These are phyloP conservation scores for Emergomyces orientalis DNA, from an alignment of 2,329 filamentous ascomycete genomes.

Conservation along the genomic window DNA sequence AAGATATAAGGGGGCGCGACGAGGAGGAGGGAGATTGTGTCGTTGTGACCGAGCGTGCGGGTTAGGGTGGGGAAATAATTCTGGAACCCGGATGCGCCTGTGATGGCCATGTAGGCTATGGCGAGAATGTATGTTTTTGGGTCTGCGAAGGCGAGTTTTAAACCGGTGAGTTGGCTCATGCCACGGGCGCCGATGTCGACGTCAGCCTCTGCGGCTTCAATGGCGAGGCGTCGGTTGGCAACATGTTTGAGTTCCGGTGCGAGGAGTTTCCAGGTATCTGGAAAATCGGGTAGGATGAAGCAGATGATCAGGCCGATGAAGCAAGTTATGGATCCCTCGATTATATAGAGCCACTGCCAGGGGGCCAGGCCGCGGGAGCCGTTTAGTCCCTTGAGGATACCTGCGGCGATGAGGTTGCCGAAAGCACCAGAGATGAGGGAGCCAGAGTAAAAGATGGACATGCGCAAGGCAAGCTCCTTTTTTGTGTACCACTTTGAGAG, in stretches of 20 bases:
- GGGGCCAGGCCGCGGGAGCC: slow-evolving; percentile 28
- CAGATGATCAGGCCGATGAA: slow-evolving; percentile 27
- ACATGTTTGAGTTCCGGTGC: slow-evolving; percentile 39
- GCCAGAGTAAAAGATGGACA: slow-evolving; percentile 46
- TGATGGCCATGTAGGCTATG: slow-evolving; percentile 42
- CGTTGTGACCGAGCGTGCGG: slow-evolving; percentile 35
- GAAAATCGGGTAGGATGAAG: slow-evolving; percentile 34
- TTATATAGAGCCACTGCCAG: slow-evolving; percentile 36
- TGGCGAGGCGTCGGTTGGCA: slow-evolving; percentile 41
- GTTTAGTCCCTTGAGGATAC: slow-evolving; percentile 37
- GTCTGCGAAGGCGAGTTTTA: slow-evolving; percentile 45
- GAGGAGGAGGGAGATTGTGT: slow-evolving; percentile 43
- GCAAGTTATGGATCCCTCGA: slow-evolving; percentile 31
- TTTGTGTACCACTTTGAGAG: slow-evolving; percentile 47
- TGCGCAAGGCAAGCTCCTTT: slow-evolving; percentile 43
- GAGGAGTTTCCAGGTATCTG: slow-evolving; percentile 37
- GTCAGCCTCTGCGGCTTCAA: slow-evolving; percentile 44
- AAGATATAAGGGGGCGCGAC: slow-evolving; percentile 48
- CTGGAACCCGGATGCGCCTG: slow-evolving; percentile 44
- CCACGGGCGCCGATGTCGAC: slow-evolving; percentile 38
- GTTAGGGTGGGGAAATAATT: slow-evolving; percentile 50
- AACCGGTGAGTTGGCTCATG: slow-evolving; percentile 41
- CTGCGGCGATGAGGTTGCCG: slow-evolving; percentile 46
- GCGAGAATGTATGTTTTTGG: slow-evolving; percentile 40
- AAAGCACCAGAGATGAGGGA: slow-evolving; percentile 44